Conservation (phyloP, 1,139 yeast species). For the Kurtzmaniella quercitrusa region DNA sequence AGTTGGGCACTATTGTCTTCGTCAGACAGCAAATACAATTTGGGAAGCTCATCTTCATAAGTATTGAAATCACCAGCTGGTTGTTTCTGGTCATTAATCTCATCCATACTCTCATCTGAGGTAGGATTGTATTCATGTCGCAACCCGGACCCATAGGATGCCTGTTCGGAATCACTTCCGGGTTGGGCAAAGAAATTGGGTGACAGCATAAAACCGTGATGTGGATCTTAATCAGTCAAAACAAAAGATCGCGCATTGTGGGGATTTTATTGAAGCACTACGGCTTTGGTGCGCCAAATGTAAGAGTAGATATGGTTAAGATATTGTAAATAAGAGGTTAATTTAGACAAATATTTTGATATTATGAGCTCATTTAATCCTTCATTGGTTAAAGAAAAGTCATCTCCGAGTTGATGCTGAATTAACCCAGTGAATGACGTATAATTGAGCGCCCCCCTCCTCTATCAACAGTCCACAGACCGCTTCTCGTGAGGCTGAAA, state of each 20-base stretch:
- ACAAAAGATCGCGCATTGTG: neutral
- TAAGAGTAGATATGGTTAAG: neutral
- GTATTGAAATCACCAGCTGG: conserved; percentile 2
- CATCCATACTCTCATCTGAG: conserved; percentile 9
- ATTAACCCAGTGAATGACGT: too few relatives aligned
- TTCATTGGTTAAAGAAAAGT: too few relatives aligned
- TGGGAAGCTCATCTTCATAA: conserved; percentile 3
- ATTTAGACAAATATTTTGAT: too few relatives aligned
- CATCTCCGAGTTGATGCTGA: too few relatives aligned
- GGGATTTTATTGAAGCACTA: neutral
- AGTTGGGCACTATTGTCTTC: conserved; percentile 9
- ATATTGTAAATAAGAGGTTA: too few relatives aligned
- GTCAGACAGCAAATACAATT: conserved; percentile 11
- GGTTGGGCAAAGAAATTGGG: neutral
- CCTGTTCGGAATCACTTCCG: neutral
- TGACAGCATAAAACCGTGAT: neutral
- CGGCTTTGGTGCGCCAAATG: neutral
- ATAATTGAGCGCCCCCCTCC: too few relatives aligned
- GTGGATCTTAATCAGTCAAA: neutral
- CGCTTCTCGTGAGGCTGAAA: too few relatives aligned
- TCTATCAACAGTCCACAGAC: too few relatives aligned
- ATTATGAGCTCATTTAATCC: too few relatives aligned
- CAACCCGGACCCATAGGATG: neutral
- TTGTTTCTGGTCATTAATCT: conserved; percentile 5
- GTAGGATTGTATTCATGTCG: neutral